Conservation (phyloP, 495 filamentous ascomycete genomes). For the Saxispiralis lemnorum region DNA sequence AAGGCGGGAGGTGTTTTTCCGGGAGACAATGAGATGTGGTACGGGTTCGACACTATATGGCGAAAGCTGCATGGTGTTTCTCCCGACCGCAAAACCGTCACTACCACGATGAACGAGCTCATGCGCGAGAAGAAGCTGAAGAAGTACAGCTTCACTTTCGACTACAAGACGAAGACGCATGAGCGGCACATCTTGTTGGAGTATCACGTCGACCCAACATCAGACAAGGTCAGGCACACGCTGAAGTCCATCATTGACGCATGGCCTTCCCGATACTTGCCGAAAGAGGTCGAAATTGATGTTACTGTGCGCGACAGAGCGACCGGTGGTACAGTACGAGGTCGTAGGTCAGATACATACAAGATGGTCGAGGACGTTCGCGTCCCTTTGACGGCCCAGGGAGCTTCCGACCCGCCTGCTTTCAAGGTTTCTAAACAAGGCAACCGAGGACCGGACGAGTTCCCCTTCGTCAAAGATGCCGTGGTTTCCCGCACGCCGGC, state of each 20-base stretch:
- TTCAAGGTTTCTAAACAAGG: too few species aligned
- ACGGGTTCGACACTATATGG: slow-evolving; percentile 49
- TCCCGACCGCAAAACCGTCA: slow-evolving; percentile 36
- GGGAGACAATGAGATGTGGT: slow-evolving; percentile 51
- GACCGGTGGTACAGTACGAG: not conserved
- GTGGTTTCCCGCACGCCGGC: too few species aligned
- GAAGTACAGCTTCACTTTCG: slow-evolving; percentile 46
- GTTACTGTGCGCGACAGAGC: not conserved
- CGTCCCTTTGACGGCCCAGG: too few species aligned
- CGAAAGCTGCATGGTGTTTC: slow-evolving; percentile 30
- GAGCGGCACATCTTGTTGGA: slow-evolving; percentile 35
- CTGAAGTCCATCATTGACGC: slow-evolving; percentile 34
- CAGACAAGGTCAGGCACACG: slow-evolving; percentile 34
- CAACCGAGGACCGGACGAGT: too few species aligned
- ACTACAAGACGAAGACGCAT: slow-evolving; percentile 30
- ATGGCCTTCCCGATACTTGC: slow-evolving; percentile 27
- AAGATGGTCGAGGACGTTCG: too few species aligned
- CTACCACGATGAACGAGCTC: slow-evolving; percentile 41
- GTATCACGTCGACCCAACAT: slow-evolving; percentile 31
- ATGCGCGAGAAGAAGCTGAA: slow-evolving; percentile 40
- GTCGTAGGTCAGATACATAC: too few species aligned
- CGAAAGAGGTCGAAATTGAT: slow-evolving; percentile 16
- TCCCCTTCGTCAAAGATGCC: too few species aligned
- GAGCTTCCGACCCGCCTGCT: too few species aligned
- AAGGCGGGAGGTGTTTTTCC: slow-evolving; percentile 15